Evolutionary conservation across 306 rosid genomes (phyloP).

Genomic region (Medicago lupulina): DNA sequence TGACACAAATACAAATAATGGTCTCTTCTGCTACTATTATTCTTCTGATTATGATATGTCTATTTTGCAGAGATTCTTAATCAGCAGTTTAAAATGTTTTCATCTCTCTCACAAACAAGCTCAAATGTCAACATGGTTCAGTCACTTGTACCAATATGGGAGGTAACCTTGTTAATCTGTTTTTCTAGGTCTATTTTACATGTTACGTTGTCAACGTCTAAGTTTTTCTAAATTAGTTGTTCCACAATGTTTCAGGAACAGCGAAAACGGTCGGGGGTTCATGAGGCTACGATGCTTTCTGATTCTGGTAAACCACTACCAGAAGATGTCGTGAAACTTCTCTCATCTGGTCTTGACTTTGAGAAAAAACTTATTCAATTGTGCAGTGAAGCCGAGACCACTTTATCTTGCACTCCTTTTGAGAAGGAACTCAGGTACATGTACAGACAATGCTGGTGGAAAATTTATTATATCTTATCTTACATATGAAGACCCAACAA

Average conservation of each 20-base stretch:
- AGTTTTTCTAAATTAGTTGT: slow-evolving; percentile 37
- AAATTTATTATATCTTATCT: slow-evolving; percentile 42
- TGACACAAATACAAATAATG: slow-evolving; percentile 22
- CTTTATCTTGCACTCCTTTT: slow-evolving; percentile 45
- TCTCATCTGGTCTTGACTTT: slow-evolving; percentile 62
- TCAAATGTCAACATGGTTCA: slow-evolving; percentile 90
- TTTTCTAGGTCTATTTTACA: slow-evolving; percentile 26
- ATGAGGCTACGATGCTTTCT: slow-evolving; percentile 52
- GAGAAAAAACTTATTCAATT: slow-evolving; percentile 55
- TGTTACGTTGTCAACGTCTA: slow-evolving; percentile 19
- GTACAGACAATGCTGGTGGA: slow-evolving; percentile 40
- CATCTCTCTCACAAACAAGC: slow-evolving; percentile 82
- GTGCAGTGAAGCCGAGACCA: slow-evolving; percentile 52
- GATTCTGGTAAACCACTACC: slow-evolving; percentile 78
- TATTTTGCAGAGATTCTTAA: slow-evolving; percentile 73
- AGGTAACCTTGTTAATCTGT: slow-evolving; percentile 57
- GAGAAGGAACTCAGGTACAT: slow-evolving; percentile 56
- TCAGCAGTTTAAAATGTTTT: slow-evolving; percentile 72
- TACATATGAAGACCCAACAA: slow-evolving; percentile 35
- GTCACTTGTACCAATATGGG: slow-evolving; percentile 93
- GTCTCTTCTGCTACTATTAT: slow-evolving; percentile 21
- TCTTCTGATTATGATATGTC: slow-evolving; percentile 20
- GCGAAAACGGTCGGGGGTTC: slow-evolving; percentile 66
- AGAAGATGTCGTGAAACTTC: slow-evolving; percentile 67
- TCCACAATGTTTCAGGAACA: slow-evolving; percentile 64